Conservation (phyloP, 805 yeast genomes). For the Lipomyces starkeyi region DNA sequence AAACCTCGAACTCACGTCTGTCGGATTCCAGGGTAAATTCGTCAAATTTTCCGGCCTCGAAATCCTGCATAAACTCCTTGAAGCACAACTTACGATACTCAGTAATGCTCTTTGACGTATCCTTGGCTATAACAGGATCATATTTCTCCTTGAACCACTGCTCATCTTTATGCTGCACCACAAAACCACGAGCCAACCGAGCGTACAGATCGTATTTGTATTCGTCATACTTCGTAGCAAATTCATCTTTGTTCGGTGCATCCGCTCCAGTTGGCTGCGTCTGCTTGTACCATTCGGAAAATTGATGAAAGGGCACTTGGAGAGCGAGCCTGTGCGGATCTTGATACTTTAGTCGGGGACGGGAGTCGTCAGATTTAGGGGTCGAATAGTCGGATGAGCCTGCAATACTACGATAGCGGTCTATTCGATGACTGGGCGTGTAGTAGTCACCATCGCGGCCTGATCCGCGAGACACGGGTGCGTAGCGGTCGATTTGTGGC, state of each 20-base stretch:
- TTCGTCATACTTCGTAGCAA: conserved; percentile 25
- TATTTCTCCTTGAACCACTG: conserved; percentile 38
- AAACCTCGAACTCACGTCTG: conserved; percentile 21
- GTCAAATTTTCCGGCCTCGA: conserved; percentile 32
- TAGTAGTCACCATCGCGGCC: conserved; percentile 25
- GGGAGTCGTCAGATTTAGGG: conserved; percentile 5
- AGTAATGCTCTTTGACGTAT: background rate
- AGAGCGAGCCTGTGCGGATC: conserved; percentile 26
- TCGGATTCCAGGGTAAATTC: conserved; percentile 26
- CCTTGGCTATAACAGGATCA: conserved; percentile 15
- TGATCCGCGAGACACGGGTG: conserved; percentile 6
- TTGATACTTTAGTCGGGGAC: conserved; percentile 13
- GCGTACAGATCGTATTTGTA: conserved; percentile 36
- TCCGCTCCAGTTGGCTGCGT: conserved; percentile 11
- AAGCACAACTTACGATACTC: conserved; percentile 22
- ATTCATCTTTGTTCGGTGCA: conserved; percentile 9
- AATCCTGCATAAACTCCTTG: conserved; percentile 24
- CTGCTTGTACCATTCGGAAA: conserved; percentile 30
- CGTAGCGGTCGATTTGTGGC: conserved; percentile 21
- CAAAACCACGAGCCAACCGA: conserved; percentile 36
- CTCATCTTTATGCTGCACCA: conserved; percentile 31
- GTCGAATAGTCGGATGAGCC: background rate
- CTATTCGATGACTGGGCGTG: conserved; percentile 13
- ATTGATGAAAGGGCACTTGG: conserved; percentile 32
- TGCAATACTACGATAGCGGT: conserved; percentile 11